Percentiles rank a stretch among this genome's conserved stretches.
Conservation (phyloP, 2,329 filamentous ascomycete genomes). For the Aspergillus sp. region DNA sequence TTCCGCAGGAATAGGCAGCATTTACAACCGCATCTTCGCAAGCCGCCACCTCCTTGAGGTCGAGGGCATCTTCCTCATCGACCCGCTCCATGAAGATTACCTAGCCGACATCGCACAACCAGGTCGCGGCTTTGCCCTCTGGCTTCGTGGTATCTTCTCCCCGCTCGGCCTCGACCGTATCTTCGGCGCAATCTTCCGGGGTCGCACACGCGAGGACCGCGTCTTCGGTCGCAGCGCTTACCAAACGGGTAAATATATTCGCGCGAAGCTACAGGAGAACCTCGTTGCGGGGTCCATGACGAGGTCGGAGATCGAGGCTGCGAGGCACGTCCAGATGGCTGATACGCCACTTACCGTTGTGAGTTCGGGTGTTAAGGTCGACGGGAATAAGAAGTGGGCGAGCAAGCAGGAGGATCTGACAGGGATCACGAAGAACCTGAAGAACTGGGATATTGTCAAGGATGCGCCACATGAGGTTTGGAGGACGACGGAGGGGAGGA, state of each 20-base stretch:
- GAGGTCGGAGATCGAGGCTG: conserved; percentile 78
- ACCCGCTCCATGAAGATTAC: conserved; percentile 86
- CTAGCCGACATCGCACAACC: conserved; percentile 69
- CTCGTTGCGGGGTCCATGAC: conserved; percentile 84
- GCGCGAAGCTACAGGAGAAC: conserved; percentile 90
- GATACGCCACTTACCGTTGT: conserved; percentile 78
- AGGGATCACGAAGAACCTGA: conserved; percentile 75
- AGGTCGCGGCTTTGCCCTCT: conserved; percentile 78
- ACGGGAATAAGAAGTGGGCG: conserved; percentile 73
- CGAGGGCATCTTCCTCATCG: conserved; percentile 79
- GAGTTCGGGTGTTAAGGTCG: conserved; percentile 76
- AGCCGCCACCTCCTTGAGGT: conserved; percentile 77
- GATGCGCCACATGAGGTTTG: conserved; percentile 87
- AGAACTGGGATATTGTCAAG: conserved; percentile 84
- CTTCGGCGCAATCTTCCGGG: conserved; percentile 78
- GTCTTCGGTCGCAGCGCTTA: conserved; percentile 80
- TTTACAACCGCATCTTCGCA: conserved; percentile 91
- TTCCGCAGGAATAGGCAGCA: conserved; percentile 81
- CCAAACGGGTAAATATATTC: conserved; percentile 82
- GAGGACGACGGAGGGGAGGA: conserved; percentile 72
- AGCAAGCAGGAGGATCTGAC: conserved; percentile 83
- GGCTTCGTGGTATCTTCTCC: conserved; percentile 82
- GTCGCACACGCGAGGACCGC: conserved; percentile 79
- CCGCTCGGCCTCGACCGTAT: conserved; percentile 84
- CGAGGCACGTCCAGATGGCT: conserved; percentile 76